A percentile compares a stretch with the other conserved stretches of the same genome.
Conservation (phyloP, 257 asterid genomes). For the Solanum appendiculatum region DNA sequence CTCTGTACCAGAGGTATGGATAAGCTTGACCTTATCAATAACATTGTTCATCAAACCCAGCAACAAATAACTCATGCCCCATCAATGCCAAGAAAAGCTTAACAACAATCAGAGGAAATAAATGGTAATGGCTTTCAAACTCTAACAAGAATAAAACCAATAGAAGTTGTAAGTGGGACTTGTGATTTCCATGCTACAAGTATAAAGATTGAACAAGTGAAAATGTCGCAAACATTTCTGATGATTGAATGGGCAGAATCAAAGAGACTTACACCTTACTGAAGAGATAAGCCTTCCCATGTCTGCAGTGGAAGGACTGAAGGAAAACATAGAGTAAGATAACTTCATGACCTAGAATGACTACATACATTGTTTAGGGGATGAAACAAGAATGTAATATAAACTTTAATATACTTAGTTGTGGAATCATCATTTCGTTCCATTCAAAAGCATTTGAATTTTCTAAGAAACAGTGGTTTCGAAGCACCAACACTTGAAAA, state of each 20-base stretch:
- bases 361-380: background rate
- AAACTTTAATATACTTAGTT: background rate
- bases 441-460: background rate
- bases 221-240: background rate
- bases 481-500: background rate
- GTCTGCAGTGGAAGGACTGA: slow-evolving; percentile 57
- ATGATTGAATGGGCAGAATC: slow-evolving; percentile 2
- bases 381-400: background rate
- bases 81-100: background rate
- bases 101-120: background rate
- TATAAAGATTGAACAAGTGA: background rate
- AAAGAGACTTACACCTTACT: slow-evolving; percentile 62
- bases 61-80: background rate
- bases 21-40: background rate
- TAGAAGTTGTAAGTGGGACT: background rate
- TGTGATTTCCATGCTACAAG: background rate
- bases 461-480: background rate
- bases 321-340: slow-evolving; percentile 6
- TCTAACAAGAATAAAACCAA: background rate
- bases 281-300: slow-evolving; percentile 84
- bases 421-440: background rate
- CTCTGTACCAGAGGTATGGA: background rate
- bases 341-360: background rate
- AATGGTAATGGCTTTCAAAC: background rate
- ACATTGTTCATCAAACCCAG: background rate